Evolutionary conservation across 1,284 basidiomycete genomes (phyloP).

Genomic region (Lignosus rhinocerotis): DNA sequence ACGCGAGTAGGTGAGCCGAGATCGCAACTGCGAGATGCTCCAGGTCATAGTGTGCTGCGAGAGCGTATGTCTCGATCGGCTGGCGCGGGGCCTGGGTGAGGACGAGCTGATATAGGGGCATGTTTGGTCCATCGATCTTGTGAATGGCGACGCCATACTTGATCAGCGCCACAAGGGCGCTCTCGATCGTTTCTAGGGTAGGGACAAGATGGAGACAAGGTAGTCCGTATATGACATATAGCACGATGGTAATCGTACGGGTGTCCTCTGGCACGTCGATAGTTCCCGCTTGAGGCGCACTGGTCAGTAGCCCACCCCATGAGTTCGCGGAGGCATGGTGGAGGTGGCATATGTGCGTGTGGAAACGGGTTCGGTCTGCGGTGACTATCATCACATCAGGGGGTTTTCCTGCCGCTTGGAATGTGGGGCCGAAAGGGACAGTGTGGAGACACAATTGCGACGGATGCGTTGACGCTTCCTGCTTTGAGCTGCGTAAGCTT

Average conservation of each 20-base stretch:
- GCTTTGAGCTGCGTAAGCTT: too few species aligned
- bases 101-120: conserved; percentile 30
- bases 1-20: conserved; percentile 36
- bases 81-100: conserved; percentile 29
- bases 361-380: conserved; percentile 66
- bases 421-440: conserved; percentile 70
- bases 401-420: conserved; percentile 46
- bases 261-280: conserved; percentile 21
- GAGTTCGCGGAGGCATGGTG: conserved; percentile 33
- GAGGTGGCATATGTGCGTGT: conserved; percentile 34
- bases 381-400: conserved; percentile 64
- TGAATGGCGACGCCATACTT: conserved; percentile 31
- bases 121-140: conserved; percentile 13
- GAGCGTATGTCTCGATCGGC: conserved; percentile 38
- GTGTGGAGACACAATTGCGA: conserved; percentile 24
- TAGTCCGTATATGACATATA: conserved; percentile 35
- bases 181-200: conserved; percentile 23
- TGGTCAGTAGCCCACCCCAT: conserved; percentile 31
- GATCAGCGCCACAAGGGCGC: conserved; percentile 27
- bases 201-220: conserved; percentile 30
- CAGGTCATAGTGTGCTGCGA: conserved; percentile 35
- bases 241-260: conserved; percentile 29
- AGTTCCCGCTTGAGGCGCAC: conserved; percentile 23
- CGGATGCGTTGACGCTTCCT: too few species aligned
- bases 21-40: conserved; percentile 34